Evolutionary conservation across 805 yeast species (phyloP).

Genomic region (Huiozyma naganishii): DNA sequence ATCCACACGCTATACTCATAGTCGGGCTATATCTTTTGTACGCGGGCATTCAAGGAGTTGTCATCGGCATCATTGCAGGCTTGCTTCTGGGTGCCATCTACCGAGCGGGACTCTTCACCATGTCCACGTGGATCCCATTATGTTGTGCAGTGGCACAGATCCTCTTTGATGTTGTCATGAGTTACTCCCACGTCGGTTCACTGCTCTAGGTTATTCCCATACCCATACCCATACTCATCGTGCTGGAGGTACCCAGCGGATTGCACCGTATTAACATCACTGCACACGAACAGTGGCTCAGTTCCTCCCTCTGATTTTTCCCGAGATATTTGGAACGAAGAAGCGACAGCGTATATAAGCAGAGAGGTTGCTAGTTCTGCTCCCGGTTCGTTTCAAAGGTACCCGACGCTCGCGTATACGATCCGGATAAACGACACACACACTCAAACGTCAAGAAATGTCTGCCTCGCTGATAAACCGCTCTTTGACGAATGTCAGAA

Average conservation of each 20-base stretch:
- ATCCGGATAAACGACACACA: too few species aligned
- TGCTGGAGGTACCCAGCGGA: too few species aligned
- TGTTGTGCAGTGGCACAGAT: constrained; percentile 65
- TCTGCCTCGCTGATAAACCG: constrained; percentile 59
- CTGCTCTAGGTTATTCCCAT: constrained; percentile 7
- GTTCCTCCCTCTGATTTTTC: too few species aligned
- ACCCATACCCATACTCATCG: background rate
- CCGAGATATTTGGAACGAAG: too few species aligned
- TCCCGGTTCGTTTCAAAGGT: background rate
- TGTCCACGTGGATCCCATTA: constrained; percentile 95
- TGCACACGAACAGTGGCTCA: too few species aligned
- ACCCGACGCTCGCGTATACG: background rate
- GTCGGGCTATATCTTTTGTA: constrained; percentile 37
- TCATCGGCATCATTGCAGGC: constrained; percentile 70
- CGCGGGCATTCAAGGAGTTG: constrained; percentile 56
- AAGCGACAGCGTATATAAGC: background rate
- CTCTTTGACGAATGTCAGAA: constrained; percentile 64
- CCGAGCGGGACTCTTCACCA: constrained; percentile 65
- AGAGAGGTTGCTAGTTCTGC: background rate
- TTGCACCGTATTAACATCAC: too few species aligned
- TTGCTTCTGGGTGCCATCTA: constrained; percentile 65
- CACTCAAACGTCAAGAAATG: constrained; percentile 16
- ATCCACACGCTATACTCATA: constrained; percentile 33
- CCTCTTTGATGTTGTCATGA: constrained; percentile 52
- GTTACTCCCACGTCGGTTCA: constrained; percentile 16